A percentile compares a stretch with the other conserved stretches of the same genome.
These are phyloP conservation scores for Ettlia oleoabundans DNA, from an alignment of 139 green algal species.

Conservation along the genomic window DNA sequence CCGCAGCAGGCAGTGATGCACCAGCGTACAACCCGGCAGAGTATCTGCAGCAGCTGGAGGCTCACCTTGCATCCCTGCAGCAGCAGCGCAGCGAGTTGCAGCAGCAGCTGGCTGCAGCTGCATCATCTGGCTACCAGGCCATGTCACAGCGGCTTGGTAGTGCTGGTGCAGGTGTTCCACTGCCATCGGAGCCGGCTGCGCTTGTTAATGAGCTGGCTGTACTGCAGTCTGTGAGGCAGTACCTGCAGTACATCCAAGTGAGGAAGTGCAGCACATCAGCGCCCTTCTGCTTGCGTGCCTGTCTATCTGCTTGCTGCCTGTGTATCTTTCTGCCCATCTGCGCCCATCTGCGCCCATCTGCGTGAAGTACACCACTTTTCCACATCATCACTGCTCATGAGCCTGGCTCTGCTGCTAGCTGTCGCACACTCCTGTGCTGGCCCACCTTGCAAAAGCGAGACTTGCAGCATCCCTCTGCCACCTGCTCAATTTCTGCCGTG, in stretches of 20 bases:
- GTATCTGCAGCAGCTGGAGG: slow-evolving; percentile 29
- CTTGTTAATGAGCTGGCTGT: slow-evolving; percentile 60
- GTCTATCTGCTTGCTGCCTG: too few species aligned
- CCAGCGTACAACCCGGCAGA: neutral
- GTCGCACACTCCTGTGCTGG: too few species aligned
- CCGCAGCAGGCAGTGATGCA: neutral
- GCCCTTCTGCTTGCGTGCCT: too few species aligned
- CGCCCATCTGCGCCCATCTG: too few species aligned
- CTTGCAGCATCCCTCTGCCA: too few species aligned
- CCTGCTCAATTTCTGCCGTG: too few species aligned
- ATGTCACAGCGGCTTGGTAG: neutral
- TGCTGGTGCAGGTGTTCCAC: slow-evolving; percentile 4
- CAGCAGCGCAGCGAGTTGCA: slow-evolving; percentile 10
- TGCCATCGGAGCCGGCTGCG: slow-evolving; percentile 30
- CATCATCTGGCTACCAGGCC: slow-evolving; percentile 17
- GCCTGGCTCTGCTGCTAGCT: too few species aligned
- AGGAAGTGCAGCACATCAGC: too few species aligned
- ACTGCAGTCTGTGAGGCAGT: slow-evolving; percentile 35
- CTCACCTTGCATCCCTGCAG: neutral
- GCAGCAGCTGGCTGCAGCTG: slow-evolving; percentile 31
- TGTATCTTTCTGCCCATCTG: too few species aligned
- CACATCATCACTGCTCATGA: too few species aligned
- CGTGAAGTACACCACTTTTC: too few species aligned
- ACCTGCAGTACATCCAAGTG: slow-evolving; percentile 34
- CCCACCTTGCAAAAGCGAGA: too few species aligned